Evolutionary conservation across 192 early-diverging fungal genomes (phyloP), one percentile per base, ranked within the genome.

Genomic region (Coemansia sp.): DNA sequence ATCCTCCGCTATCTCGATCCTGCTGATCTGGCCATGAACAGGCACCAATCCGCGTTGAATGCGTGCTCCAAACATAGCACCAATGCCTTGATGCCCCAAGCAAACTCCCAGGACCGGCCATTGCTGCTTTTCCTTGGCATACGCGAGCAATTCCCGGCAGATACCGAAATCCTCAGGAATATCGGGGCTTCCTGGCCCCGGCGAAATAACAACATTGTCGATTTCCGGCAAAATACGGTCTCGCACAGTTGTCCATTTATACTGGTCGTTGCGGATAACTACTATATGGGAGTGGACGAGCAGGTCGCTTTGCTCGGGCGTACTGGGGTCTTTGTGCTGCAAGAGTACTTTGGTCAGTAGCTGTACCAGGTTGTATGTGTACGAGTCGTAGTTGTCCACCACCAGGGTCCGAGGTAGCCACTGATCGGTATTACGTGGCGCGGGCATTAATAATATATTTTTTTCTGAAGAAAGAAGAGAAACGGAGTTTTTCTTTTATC

Each of bases 311-410:
- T 45, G 18, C 31, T 11, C 16, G 23, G 23, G 23, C 2, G 12
- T 39, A 26, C 21, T 26, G 16, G 21, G 30, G 30, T 18, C 34
- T 21, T 6, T 8, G 16, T 31, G 10, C 39, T n/a, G 3, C 4
- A 26, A 26, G 23, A 26, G 23, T 26, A 14, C 45, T 15, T 23
- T 28, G 17, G 60, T 39, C 17, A 36, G 21, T 20, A 93, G 76
- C 62, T 93, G 91, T 46, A 89, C 66, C n/a, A 98, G 79, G 66
- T 98, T 98, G 75, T 93, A 91, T 2, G 95, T 98, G 66, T 98
- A 98, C 11, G 93, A 95, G 70, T 98, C 95, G 63, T 96, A 96
- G 81, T 98, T 96, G 72, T 98, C 95, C 45, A 98, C 84, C 44
- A 98, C 87, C 17, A 98, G 68, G 0, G 62, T 64, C n/a, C 77